Evolutionary conservation across 495 filamentous ascomycete species (phyloP), one percentile per base, ranked within the genome.

Genomic region (Barbatosphaeria neglecta): DNA sequence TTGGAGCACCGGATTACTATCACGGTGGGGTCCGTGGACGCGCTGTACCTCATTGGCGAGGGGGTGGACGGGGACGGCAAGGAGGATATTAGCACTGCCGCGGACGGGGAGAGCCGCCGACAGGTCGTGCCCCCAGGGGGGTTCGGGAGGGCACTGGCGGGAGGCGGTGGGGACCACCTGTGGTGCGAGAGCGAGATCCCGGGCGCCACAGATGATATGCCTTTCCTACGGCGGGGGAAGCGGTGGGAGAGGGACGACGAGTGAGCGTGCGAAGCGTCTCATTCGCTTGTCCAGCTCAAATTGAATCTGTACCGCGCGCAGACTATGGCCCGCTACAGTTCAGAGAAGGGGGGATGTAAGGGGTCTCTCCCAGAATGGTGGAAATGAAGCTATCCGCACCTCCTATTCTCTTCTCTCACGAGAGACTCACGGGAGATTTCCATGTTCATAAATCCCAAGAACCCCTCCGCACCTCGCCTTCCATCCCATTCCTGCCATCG

Each of bases 111-210:
- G 11, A 35, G 13, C 9, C 3, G 31, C 23, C 35, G 4, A 23
- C n/a, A 46, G 23, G 18, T 17, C 22, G 53, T 60, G 17, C 55
- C 61, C 10, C 38, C 45, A 42, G 52, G 27, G 6, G 57, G 64
- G 16, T 68, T 55, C 43, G 60, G 64, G 8, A 22, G 51, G 19
- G 62, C 58, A 19, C 52, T 70, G 22, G 57, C 53, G 17, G 58
- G 46, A 25, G 46, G 53, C 0, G 47, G 39, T 0, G 59, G 53
- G 6, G 10, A 52, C 10, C 55, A 62, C 37, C 35, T 45, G 8
- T 65, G 51, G 48, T 60, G 58, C n/a, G 15, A 18, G 27, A 66
- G 65, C 23, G 65, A 65, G 54, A 67, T 70, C 28, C 52, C 49
- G 8, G 67, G 63, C 8, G 58, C 67, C 25, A 68, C 67, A 2